Evolutionary conservation across 2,329 filamentous ascomycete species (phyloP).

Genomic region (Neocatenulostroma microsporum): DNA sequence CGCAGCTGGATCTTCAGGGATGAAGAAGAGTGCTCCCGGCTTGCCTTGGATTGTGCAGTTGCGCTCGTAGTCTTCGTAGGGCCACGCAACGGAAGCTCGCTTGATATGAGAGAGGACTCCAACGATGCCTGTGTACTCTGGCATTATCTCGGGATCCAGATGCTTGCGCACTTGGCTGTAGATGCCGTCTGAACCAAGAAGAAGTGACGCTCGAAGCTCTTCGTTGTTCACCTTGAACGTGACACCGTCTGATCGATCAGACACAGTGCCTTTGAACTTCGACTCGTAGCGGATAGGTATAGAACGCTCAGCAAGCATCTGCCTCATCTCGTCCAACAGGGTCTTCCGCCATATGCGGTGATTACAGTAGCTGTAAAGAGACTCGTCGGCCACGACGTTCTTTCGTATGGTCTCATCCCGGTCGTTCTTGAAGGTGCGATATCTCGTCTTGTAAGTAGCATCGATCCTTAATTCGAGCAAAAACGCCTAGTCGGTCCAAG

Average conservation of each 20-base stretch:
- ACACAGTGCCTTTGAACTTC: slow-evolving; percentile 39
- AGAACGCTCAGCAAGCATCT: slow-evolving; percentile 32
- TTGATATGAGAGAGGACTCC: slow-evolving; percentile 17
- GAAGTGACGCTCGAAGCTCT: slow-evolving; percentile 11
- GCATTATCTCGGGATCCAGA: slow-evolving; percentile 14
- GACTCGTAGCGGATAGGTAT: slow-evolving; percentile 42
- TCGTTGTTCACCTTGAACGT: slow-evolving; percentile 15
- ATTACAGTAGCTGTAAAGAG: slow-evolving; percentile 42
- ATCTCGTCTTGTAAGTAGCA: slow-evolving; percentile 49
- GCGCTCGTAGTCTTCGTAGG: slow-evolving; percentile 18
- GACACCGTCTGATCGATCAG: slow-evolving; percentile 2
- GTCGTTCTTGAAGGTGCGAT: slow-evolving; percentile 40
- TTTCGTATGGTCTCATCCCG: slow-evolving; percentile 17
- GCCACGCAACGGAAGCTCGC: slow-evolving; percentile 16
- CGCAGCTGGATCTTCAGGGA: slow-evolving; percentile 30
- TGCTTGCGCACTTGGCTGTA: slow-evolving; percentile 30
- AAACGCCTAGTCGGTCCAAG: slow-evolving; percentile 45
- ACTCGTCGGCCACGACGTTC: slow-evolving; percentile 23
- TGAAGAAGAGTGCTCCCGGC: slow-evolving; percentile 32
- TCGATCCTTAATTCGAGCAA: slow-evolving; percentile 37
- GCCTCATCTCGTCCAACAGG: slow-evolving; percentile 44
- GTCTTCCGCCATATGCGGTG: slow-evolving; percentile 44
- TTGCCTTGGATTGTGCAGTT: slow-evolving; percentile 31
- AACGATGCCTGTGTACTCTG: slow-evolving; percentile 18
- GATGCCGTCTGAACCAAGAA: slow-evolving; percentile 23